These are phyloP conservation scores for Macrolepiota dolichaula DNA, from an alignment of 768 basidiomycete species.

Conservation along the genomic window DNA sequence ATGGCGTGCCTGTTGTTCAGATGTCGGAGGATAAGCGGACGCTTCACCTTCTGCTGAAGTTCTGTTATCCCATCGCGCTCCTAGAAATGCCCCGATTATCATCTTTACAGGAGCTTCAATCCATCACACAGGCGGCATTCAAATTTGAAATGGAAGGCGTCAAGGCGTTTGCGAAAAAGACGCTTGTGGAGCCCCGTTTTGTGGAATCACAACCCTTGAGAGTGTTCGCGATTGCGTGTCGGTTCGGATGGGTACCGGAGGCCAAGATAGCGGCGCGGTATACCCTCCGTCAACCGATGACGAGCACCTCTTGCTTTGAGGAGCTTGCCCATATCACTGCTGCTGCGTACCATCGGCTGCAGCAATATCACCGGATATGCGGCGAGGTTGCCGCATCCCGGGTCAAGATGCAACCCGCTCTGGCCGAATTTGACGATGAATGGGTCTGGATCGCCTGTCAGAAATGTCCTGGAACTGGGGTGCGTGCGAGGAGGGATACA, in stretches of 20 bases:
- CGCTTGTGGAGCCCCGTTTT: constrained; percentile 30
- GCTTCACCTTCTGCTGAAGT: constrained; percentile 37
- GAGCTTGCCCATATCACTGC: constrained; percentile 41
- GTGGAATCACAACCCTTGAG: constrained; percentile 34
- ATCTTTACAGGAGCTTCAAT: constrained; percentile 37
- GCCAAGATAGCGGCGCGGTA: constrained; percentile 30
- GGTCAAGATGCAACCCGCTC: constrained; percentile 23
- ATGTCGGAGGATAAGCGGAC: constrained; percentile 43
- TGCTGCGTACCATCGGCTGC: constrained; percentile 36
- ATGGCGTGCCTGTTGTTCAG: constrained; percentile 40
- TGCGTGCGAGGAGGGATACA: constrained; percentile 11
- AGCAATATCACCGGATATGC: constrained; percentile 38
- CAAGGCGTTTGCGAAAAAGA: constrained; percentile 25
- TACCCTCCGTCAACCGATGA: constrained; percentile 29
- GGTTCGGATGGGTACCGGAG: constrained; percentile 32
- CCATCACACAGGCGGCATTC: constrained; percentile 40
- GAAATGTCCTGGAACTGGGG: constrained; percentile 19
- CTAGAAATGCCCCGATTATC: constrained; percentile 25
- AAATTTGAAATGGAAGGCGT: constrained; percentile 51
- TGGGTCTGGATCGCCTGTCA: constrained; percentile 31
- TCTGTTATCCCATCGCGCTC: constrained; percentile 48
- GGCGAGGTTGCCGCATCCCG: constrained; percentile 30
- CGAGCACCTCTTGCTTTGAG: constrained; percentile 19
- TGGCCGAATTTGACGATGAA: constrained; percentile 23
- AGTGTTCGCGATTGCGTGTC: constrained; percentile 41